phyloP scores from a whole-genome alignment of 768 basidiomycete species.

The Galerina marginata region DNA sequence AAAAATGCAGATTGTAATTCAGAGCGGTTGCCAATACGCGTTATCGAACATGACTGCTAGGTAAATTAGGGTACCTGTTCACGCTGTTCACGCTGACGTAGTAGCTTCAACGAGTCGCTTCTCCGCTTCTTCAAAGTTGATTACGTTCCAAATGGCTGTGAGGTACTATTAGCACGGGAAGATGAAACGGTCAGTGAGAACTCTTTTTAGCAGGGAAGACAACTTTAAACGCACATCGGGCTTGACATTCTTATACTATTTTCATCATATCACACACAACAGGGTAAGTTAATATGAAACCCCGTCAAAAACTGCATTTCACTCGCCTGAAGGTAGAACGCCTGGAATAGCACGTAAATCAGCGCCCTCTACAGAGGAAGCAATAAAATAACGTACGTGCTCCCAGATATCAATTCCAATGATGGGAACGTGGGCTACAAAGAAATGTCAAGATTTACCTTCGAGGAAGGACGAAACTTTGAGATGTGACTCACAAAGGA shows the following conservation, averaged over 20 bases:
- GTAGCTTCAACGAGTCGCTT: slow-evolving; percentile 47
- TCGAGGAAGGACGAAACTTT: background rate
- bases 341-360: slow-evolving; percentile 40
- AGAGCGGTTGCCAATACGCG: too few species aligned
- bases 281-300: slow-evolving; percentile 17
- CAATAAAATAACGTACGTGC: slow-evolving; percentile 61
- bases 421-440: slow-evolving; percentile 81
- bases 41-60: too few species aligned
- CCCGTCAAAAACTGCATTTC: background rate
- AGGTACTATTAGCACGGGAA: slow-evolving; percentile 39
- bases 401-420: slow-evolving; percentile 99
- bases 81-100: slow-evolving; percentile 5
- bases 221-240: slow-evolving; percentile 69
- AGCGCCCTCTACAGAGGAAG: background rate
- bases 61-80: too few species aligned
- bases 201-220: background rate
- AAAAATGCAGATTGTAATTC: too few species aligned
- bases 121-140: slow-evolving; percentile 96
- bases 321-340: slow-evolving; percentile 70
- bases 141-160: slow-evolving; percentile 92
- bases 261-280: background rate
- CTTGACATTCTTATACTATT: slow-evolving; percentile 91
- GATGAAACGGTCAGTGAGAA: background rate
- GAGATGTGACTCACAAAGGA: slow-evolving; percentile 44
- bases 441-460: slow-evolving; percentile 4